Base-by-base conservation (phyloP, 2,329 filamentous ascomycete genomes). In the Pyrenochaeta sp. region DNA sequence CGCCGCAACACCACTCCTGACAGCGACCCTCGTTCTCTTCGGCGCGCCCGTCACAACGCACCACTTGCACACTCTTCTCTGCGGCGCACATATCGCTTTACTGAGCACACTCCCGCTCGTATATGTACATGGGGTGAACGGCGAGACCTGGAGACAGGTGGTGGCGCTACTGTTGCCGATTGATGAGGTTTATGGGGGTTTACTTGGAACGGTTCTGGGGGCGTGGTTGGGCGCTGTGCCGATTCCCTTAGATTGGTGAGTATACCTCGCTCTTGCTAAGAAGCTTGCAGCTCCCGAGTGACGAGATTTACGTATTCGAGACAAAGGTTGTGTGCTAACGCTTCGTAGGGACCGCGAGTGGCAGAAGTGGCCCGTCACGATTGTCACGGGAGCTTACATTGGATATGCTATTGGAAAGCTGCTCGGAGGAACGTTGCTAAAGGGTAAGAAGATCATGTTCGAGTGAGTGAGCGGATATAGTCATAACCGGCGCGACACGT, bases 311-410 rank as follows among this genome's bases (percentile, higher is more conserved):
- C 24, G n/a, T 2, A n/a, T 5, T 44, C 8, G 40, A 27, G 9
- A 42, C 1, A 2, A 0, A 15, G 19, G 46, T 19, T 54, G 46
- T 24, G 1, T 24, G 46, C 42, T 56, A 40, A 45, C n/a, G 32
- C n/a, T 22, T 9, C 13, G 3, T 62, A 85, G 84, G 85, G 95
- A 99, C 77, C 88, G 95, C n/a, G 93, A 96, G 68, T 99, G 95
- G 95, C 95, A 99, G 85, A 91, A 90, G 77, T 99, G 94, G 91
- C 95, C 95, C 0, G 90, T 98, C 47, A 99, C 95, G 0, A 91
- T 99, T 57, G 79, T 98, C 4, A 88, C 86, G 1, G 95, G 95
- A 2, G 84, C 91, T 19, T 98, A 96, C 77, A 79, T 87, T 5
- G 95, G 95, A 1, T 93, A 91, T 77, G 83, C 87, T 1, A 65